Conservation (phyloP, 768 basidiomycete genomes). For the Termitomyces heimii region DNA sequence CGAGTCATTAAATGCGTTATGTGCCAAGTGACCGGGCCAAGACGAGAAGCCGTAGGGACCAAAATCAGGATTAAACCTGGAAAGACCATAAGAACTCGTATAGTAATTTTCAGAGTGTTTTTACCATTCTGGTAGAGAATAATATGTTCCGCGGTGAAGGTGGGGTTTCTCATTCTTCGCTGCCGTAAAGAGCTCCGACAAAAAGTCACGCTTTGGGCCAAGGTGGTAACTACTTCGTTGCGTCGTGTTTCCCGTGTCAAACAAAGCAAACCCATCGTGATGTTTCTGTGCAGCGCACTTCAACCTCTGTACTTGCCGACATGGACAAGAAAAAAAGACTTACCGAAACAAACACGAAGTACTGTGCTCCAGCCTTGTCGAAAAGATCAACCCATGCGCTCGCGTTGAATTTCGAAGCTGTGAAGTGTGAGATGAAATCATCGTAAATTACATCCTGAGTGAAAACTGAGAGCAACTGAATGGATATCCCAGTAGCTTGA, state of each 20-base stretch:
- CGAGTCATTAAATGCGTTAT: constrained; percentile 40
- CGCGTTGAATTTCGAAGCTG: constrained; percentile 46
- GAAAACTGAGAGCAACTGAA: neutral
- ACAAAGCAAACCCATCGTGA: constrained; percentile 54
- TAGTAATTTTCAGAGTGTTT: neutral
- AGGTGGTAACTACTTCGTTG: constrained; percentile 43
- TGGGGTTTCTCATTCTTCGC: constrained; percentile 46
- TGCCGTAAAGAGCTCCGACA: constrained; percentile 43
- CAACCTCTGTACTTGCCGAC: neutral
- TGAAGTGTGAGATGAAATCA: constrained; percentile 52
- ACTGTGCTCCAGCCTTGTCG: constrained; percentile 52
- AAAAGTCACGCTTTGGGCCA: constrained; percentile 45
- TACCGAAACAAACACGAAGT: constrained; percentile 53
- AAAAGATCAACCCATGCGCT: constrained; percentile 51
- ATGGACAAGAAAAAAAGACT: constrained; percentile 8
- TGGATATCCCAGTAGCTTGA: neutral
- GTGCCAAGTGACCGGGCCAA: constrained; percentile 54
- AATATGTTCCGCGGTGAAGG: constrained; percentile 52
- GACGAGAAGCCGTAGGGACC: constrained; percentile 39
- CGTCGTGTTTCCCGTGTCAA: constrained; percentile 49
- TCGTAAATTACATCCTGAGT: constrained; percentile 44
- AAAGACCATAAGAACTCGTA: neutral
- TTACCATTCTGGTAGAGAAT: constrained; percentile 51
- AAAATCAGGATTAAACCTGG: constrained; percentile 50
- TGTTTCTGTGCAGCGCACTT: constrained; percentile 36